Evolutionary conservation across 805 yeast genomes (phyloP), one percentile per base, ranked within the genome.

Genomic region (Nakazawaea pomicola): DNA sequence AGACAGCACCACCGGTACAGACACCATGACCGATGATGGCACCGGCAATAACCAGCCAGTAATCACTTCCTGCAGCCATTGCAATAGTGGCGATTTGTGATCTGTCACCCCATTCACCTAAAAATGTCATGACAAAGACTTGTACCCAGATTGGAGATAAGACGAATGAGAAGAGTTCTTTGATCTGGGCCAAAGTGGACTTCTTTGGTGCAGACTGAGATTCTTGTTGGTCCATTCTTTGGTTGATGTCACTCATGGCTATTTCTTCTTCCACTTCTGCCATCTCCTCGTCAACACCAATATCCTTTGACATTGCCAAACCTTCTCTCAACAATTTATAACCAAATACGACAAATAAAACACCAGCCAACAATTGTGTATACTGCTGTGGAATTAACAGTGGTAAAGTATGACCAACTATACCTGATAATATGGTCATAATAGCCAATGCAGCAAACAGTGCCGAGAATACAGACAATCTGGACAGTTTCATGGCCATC

Each of bases 101-200:
- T 55, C 99, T 80, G 62, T 93, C 99, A 38, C 99, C 99, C 95
- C 98, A 89, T 66, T 93, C 99, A 46, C 97, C 99, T 37, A 93
- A 67, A 60, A 93, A 93, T 4, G 96, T 87, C 98, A 93, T 91
- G 40, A 79, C 78, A 57, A 93, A 93, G 4, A 91, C 91, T 67
- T 91, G 96, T 49, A 89, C 82, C 90, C 95, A 93, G 8, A 80
- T 65, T 3, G 99, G 98, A 3, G 95, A 83, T 42, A 91, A 67
- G 4, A 88, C 63, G 43, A 78, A 75, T 3, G 78, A 61, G 2
- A 82, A 77, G 38, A 84, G 67, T 50, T 80, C 72, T 31, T 67
- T 60, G 14, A 82, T 32, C 30, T 78, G 77, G 19, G 50, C 46
- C 9, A 54, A 27, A 4, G 14, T 14, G 11, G n/a, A n/a, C n/a